A percentile compares a stretch with the other conserved stretches of the same genome.
These are phyloP conservation scores for Rhynchosporium graminicola DNA, from an alignment of 2,329 filamentous ascomycete genomes.

Conservation along the genomic window DNA sequence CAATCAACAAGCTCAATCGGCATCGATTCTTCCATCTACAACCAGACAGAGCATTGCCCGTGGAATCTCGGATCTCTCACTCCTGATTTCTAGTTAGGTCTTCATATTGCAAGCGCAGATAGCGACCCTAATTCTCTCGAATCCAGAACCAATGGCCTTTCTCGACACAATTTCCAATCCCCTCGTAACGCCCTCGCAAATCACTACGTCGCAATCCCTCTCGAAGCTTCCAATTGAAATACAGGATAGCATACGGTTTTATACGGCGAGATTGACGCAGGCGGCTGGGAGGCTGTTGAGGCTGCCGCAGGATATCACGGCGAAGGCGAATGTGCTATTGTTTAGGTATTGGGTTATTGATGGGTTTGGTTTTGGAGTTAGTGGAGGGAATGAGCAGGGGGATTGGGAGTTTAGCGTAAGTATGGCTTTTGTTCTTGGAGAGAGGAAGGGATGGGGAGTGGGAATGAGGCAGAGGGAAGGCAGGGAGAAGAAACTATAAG, in stretches of 20 bases:
- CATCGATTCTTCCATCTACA: background rate
- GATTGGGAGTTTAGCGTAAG: slow-evolving; percentile 53
- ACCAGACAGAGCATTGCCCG: background rate
- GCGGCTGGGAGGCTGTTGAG: slow-evolving; percentile 78
- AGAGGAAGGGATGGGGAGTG: too few species aligned
- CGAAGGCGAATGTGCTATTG: slow-evolving; percentile 80
- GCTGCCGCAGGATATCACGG: slow-evolving; percentile 81
- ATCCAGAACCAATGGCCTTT: background rate
- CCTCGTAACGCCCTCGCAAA: slow-evolving; percentile 70
- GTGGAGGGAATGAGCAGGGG: slow-evolving; percentile 40
- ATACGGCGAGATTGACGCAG: slow-evolving; percentile 73
- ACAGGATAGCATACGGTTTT: slow-evolving; percentile 70
- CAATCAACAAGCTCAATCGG: background rate
- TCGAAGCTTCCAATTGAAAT: slow-evolving; percentile 65
- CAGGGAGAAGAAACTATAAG: too few species aligned
- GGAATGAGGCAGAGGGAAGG: too few species aligned
- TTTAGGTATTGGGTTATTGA: slow-evolving; percentile 73
- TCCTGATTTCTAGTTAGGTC: too few species aligned
- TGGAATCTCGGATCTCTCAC: too few species aligned
- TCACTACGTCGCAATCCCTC: slow-evolving; percentile 55
- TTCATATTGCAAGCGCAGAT: too few species aligned
- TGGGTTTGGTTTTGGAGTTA: slow-evolving; percentile 41
- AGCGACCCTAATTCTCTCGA: too few species aligned
- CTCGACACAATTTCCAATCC: slow-evolving; percentile 58
- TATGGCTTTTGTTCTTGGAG: background rate